Base-by-base conservation (phyloP, 1,139 yeast genomes). In the Insectozyma bohioensis region DNA sequence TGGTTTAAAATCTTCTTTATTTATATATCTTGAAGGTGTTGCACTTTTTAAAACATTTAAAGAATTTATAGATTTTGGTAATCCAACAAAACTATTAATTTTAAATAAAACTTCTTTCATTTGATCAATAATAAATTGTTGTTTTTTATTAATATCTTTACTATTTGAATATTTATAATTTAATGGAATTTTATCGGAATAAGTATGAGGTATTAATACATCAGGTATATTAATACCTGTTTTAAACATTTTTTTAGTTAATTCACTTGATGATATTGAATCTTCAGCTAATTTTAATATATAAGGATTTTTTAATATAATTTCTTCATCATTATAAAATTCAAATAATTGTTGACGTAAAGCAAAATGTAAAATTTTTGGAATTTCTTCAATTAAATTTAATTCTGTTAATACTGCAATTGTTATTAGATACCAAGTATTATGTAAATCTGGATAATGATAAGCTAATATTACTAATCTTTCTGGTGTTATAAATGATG, bases 21-120 rank as follows among this genome's bases (percentile, higher is more conserved):
- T n/a, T n/a, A n/a, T n/a, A n/a, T n/a, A n/a, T n/a, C n/a, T n/a
- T n/a, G n/a, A n/a, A n/a, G 96, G 95, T 0, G 95, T 85, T 1
- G 67, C 80, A 26, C 72, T 71, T 45, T 78, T 80, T 39, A 87
- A 64, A 24, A 71, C 65, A 58, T 77, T 81, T 49, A 88, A 61
- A 2, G 95, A 75, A 54, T 88, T 88, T 54, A 88, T 88, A 2
- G 90, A 75, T 46, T 81, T 82, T 1, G 97, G 97, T 15, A 88
- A 67, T 0, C 97, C 97, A 11, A 80, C 77, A 31, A 88, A 62
- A 0, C 95, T 95, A 2, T 84, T 72, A 6, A 86, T 70, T 53
- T 88, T 88, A 50, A 88, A 61, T 5, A 88, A 60, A 8, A 88
- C 80, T 50, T 88, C 97, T 38, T 95, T 64, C 37, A 84, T 64